phyloP scores from a whole-genome alignment of 1,139 yeast species.

The Nakaseomyces bracarensis region DNA sequence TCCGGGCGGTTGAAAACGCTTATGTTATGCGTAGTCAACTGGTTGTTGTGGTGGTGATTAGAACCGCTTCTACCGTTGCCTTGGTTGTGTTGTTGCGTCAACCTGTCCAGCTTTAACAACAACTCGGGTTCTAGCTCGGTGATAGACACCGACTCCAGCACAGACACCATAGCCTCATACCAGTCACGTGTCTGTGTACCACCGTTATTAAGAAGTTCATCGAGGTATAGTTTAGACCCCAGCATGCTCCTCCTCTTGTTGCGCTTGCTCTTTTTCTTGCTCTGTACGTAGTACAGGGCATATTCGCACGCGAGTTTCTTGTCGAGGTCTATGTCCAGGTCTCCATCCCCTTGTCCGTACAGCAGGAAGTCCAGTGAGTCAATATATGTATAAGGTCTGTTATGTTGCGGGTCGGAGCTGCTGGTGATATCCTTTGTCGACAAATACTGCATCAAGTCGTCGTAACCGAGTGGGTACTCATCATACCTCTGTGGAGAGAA shows the following conservation, averaged over 20 bases:
- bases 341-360: background rate
- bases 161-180: conserved; percentile 7
- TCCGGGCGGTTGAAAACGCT: conserved; percentile 1
- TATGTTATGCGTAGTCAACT: background rate
- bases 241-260: conserved; percentile 11
- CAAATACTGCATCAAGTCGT: conserved; percentile 24
- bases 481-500: conserved; percentile 21
- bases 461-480: conserved; percentile 25
- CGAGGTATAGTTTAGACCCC: conserved; percentile 10
- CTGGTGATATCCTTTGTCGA: conserved; percentile 11
- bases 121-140: conserved; percentile 5
- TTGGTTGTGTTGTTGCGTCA: background rate
- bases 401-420: conserved; percentile 12
- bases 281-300: conserved; percentile 23
- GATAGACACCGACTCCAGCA: conserved; percentile 4
- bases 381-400: conserved; percentile 16
- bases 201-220: conserved; percentile 12
- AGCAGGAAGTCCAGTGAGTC: conserved; percentile 8
- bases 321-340: conserved; percentile 21
- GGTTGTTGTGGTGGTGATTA: background rate
- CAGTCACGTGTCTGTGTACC: conserved; percentile 1
- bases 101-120: background rate
- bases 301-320: conserved; percentile 26
- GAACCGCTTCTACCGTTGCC: conserved; percentile 1
- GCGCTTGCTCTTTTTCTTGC: conserved; percentile 1